Evolutionary conservation across 1,284 basidiomycete genomes (phyloP).

Genomic region (Leccinum pachyderme): DNA sequence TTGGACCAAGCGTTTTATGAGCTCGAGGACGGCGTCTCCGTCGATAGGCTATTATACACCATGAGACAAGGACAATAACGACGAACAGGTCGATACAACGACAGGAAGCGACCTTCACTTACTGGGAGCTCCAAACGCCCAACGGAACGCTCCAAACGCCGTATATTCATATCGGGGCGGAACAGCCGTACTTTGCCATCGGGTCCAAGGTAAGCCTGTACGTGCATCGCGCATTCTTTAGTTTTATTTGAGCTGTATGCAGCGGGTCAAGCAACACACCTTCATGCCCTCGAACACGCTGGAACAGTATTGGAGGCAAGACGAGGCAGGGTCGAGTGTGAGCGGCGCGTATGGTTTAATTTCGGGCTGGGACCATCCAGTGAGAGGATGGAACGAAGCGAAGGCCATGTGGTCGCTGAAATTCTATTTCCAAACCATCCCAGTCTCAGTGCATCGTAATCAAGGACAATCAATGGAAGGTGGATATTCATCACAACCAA

Average conservation of each 20-base stretch:
- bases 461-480: neutral
- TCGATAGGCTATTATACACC: constrained; percentile 55
- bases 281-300: constrained; percentile 91
- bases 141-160: constrained; percentile 60
- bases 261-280: constrained; percentile 32
- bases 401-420: constrained; percentile 83
- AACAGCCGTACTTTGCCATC: constrained; percentile 69
- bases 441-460: neutral
- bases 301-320: constrained; percentile 74
- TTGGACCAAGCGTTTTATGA: constrained; percentile 69
- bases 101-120: constrained; percentile 10
- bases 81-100: neutral
- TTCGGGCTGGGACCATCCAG: constrained; percentile 78
- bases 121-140: constrained; percentile 69
- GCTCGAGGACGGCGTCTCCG: constrained; percentile 55
- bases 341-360: constrained; percentile 80
- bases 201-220: constrained; percentile 69
- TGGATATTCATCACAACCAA: too few species aligned
- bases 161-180: constrained; percentile 81
- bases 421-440: constrained; percentile 26
- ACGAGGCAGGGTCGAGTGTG: constrained; percentile 70
- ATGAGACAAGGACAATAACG: neutral
- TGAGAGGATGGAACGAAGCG: constrained; percentile 56
- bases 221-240: neutral
- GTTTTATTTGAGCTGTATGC: neutral